Evolutionary conservation across 1,139 yeast genomes (phyloP).

Genomic region (Geotrichum klebahnii): DNA sequence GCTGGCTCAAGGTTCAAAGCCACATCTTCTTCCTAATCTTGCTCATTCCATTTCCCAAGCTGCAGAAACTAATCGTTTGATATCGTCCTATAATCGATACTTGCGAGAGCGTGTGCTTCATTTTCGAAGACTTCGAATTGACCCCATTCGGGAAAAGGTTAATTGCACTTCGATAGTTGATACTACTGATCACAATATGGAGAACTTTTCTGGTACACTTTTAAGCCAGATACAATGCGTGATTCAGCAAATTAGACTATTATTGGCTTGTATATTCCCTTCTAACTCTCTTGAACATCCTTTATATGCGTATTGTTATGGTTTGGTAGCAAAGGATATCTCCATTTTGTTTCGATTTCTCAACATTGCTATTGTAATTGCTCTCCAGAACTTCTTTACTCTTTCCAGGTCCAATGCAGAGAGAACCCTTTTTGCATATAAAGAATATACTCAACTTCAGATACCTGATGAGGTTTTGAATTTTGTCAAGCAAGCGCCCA

Average conservation of each 20-base stretch:
- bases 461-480: constrained; percentile 27
- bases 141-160: constrained; percentile 29
- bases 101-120: constrained; percentile 28
- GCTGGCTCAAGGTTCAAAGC: constrained; percentile 11
- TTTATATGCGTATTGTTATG: constrained; percentile 27
- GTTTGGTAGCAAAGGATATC: constrained; percentile 29
- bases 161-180: constrained; percentile 26
- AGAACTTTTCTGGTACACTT: constrained; percentile 22
- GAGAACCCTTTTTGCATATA: constrained; percentile 30
- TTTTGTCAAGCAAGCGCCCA: constrained; percentile 26
- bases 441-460: constrained; percentile 32
- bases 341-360: constrained; percentile 29
- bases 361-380: constrained; percentile 27
- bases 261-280: constrained; percentile 30
- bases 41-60: constrained; percentile 23
- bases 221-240: constrained; percentile 30
- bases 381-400: constrained; percentile 29
- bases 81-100: constrained; percentile 29
- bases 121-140: constrained; percentile 25
- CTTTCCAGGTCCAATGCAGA: constrained; percentile 30
- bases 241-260: constrained; percentile 27
- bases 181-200: constrained; percentile 17
- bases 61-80: constrained; percentile 22
- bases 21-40: constrained; percentile 22
- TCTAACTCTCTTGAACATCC: constrained; percentile 25